Percentiles rank a stretch among this genome's conserved stretches.
Evolutionary conservation across 768 basidiomycete species (phyloP).

Genomic region (Gloeostereum incarnatum): DNA sequence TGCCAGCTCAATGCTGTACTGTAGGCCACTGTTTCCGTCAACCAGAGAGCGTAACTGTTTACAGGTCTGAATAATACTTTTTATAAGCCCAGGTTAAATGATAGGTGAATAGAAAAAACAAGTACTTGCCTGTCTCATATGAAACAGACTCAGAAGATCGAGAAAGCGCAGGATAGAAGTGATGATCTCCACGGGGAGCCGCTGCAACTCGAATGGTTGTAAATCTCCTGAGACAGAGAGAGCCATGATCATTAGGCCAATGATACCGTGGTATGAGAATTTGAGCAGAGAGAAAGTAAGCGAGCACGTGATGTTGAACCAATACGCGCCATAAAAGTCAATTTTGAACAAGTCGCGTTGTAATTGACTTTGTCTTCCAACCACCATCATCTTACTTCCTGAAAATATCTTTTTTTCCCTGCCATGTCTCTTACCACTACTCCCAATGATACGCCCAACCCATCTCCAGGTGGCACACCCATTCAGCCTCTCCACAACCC

Average conservation of each 20-base stretch:
- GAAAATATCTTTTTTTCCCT: constrained; percentile 4
- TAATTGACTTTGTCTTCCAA: too few relatives aligned
- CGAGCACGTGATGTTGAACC: constrained; percentile 13
- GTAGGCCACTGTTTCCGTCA: constrained; percentile 13
- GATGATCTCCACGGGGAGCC: constrained; percentile 20
- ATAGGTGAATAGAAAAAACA: neutral
- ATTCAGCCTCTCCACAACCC: constrained; percentile 87
- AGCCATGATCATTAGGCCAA: neutral
- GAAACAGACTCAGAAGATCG: constrained; percentile 17
- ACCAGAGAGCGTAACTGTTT: constrained; percentile 17
- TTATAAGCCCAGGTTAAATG: neutral
- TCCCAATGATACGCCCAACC: constrained; percentile 53
- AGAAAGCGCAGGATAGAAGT: constrained; percentile 15
- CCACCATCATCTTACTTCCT: too few relatives aligned
- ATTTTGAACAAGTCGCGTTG: neutral
- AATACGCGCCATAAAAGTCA: neutral
- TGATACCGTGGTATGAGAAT: too few relatives aligned
- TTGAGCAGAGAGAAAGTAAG: neutral
- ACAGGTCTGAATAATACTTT: constrained; percentile 15
- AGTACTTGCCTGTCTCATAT: constrained; percentile 16
- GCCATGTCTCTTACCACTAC: constrained; percentile 49
- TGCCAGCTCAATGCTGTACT: constrained; percentile 21
- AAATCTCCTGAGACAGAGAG: neutral
- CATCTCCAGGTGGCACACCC: constrained; percentile 51
- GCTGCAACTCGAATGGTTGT: constrained; percentile 1